Base-by-base conservation (phyloP, 2,329 filamentous ascomycete species). In the Gaeumannomyces tritici region DNA sequence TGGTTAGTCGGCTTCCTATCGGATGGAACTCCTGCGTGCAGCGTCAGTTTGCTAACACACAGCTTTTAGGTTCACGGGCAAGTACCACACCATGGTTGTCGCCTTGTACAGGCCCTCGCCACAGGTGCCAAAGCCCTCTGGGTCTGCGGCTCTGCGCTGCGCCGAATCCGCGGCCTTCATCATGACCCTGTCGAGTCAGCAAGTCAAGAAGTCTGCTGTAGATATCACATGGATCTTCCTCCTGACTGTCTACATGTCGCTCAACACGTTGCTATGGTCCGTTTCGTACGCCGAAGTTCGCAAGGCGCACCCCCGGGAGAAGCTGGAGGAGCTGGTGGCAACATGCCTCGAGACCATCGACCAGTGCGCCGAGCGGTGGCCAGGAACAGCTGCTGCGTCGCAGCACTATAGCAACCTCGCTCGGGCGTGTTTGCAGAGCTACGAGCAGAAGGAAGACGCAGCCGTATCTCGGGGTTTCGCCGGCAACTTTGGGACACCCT, bases 141-240 rank as follows among this genome's bases (percentile, higher is more conserved):
- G 88, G 9, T 77, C 83, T n/a, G 91, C 93, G 1, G 93, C 93
- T 1, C 77, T 83, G 35, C 88, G 86, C 67, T 98, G 93, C 72
- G 97, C 89, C 70, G 87, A 95, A 57, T 92, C 91, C 55, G 88
- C 91, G 58, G 82, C 87, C 13, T 90, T 86, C 73, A 93, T 96
- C 70, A 90, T 97, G 68, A 83, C 88, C 66, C 85, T 93, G 71
- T 89, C 92, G 57, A 86, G 85, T 70, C 87, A 89, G 69, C 92
- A 96, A 73, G 89, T 96, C 70, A 84, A 88, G 66, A 86, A 83
- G 21, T 83, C 84, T 18, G 87, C 86, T 27, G 85, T 95, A 13
- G 93, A 97, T 70, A 81, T 97, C 64, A 97, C 93, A 0, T 98
- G 93, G 93, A 88, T 96, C 56, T 96, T 96, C 70, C 85, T 96